phyloP scores from a whole-genome alignment of 2,329 filamentous ascomycete genomes.

The Aurifilum marmelostoma region DNA sequence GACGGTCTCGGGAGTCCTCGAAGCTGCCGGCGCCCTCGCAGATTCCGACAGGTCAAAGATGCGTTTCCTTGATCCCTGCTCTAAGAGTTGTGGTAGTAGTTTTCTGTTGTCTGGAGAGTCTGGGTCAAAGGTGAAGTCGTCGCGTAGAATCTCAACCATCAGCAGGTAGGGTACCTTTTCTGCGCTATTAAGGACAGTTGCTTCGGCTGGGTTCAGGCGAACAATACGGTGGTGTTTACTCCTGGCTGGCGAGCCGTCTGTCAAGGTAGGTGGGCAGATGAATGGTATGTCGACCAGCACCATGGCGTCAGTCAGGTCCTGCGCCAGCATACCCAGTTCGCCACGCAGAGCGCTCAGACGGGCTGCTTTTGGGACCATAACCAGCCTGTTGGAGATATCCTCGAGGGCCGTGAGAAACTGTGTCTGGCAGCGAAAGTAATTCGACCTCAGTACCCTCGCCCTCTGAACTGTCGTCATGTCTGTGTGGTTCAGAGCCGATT shows the following conservation, averaged over 20 bases:
- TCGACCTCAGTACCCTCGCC: slow-evolving; percentile 72
- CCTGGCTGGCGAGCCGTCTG: slow-evolving; percentile 72
- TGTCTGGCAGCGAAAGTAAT: slow-evolving; percentile 82
- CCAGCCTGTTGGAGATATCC: slow-evolving; percentile 82
- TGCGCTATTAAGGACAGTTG: slow-evolving; percentile 83
- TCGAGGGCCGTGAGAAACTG: slow-evolving; percentile 80
- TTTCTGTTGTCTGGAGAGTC: slow-evolving; percentile 72
- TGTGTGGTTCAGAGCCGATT: slow-evolving; percentile 60
- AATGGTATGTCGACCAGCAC: slow-evolving; percentile 72
- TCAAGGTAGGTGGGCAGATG: slow-evolving; percentile 75
- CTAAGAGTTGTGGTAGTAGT: slow-evolving; percentile 62
- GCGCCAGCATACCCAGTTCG: slow-evolving; percentile 78
- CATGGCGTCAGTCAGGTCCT: slow-evolving; percentile 70
- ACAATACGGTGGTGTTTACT: slow-evolving; percentile 84
- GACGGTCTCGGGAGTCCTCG: slow-evolving; percentile 47
- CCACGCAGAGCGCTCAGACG: slow-evolving; percentile 80
- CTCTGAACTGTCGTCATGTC: slow-evolving; percentile 69
- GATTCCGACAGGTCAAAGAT: slow-evolving; percentile 73
- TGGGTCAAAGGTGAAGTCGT: slow-evolving; percentile 83
- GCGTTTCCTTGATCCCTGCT: slow-evolving; percentile 60
- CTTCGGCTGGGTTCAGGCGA: slow-evolving; percentile 79
- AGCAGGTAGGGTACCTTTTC: slow-evolving; percentile 84
- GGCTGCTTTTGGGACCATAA: slow-evolving; percentile 79
- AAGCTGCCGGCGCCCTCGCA: slow-evolving; percentile 52
- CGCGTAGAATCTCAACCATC: slow-evolving; percentile 80